These are phyloP conservation scores for Argentina anserina DNA, from an alignment of 306 rosid species.

Conservation along the genomic window DNA sequence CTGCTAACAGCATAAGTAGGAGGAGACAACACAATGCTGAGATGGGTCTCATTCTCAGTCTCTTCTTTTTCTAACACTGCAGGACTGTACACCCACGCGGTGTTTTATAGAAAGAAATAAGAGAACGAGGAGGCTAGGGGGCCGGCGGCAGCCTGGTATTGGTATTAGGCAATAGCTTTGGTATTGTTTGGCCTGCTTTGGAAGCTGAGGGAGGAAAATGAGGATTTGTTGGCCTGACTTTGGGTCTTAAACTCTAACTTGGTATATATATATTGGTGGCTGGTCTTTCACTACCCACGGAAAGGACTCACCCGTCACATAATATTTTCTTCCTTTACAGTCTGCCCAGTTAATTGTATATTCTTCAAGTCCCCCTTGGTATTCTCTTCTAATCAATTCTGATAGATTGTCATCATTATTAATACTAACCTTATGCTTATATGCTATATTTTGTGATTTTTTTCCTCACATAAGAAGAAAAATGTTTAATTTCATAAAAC, in stretches of 20 bases:
- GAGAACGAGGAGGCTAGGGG: background rate
- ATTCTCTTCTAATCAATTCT: too few relatives aligned
- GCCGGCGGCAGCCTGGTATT: background rate
- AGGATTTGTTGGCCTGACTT: background rate
- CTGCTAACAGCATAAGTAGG: constrained; percentile 3
- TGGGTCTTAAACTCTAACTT: background rate
- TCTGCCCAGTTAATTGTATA: too few relatives aligned
- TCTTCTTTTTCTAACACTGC: background rate
- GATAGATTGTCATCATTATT: too few relatives aligned
- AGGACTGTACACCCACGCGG: background rate
- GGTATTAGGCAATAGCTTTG: background rate
- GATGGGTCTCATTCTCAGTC: background rate
- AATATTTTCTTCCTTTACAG: too few relatives aligned
- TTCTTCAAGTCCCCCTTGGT: too few relatives aligned
- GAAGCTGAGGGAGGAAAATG: background rate
- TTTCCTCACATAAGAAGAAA: too few relatives aligned
- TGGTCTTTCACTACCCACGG: too few relatives aligned
- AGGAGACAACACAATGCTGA: constrained; percentile 20
- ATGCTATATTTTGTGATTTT: too few relatives aligned
- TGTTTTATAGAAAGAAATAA: background rate
- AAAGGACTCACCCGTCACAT: too few relatives aligned
- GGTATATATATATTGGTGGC: background rate
- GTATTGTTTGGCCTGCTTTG: background rate
- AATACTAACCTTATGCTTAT: too few relatives aligned
- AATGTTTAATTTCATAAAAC: too few relatives aligned